phyloP scores from a whole-genome alignment of 129 eudicot species.

The Pittosporum tobira region DNA sequence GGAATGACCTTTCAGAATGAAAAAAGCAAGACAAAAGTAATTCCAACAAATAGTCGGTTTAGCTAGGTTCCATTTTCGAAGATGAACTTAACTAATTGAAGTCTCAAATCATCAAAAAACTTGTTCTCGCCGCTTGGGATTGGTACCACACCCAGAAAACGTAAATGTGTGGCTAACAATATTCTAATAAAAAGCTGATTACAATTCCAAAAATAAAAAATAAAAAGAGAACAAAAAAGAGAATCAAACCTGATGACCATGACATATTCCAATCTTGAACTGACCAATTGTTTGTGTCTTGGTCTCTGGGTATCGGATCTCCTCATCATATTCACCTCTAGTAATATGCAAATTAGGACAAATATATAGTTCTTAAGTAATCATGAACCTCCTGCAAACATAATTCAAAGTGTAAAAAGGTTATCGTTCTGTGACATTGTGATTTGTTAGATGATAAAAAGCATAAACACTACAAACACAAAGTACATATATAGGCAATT shows the following conservation, averaged over 20 bases:
- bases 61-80: too few species aligned
- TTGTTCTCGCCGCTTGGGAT: too few species aligned
- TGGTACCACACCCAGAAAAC: too few species aligned
- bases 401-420: neutral
- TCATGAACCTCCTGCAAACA: constrained; percentile 83
- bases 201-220: too few species aligned
- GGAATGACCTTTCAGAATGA: constrained; percentile 67
- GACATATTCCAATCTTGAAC: constrained; percentile 93
- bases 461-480: too few species aligned
- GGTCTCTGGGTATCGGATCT: constrained; percentile 81
- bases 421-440: neutral
- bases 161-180: neutral
- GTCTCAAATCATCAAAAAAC: too few species aligned
- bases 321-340: constrained; percentile 98
- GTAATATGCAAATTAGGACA: constrained; percentile 92
- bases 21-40: neutral
- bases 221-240: neutral
- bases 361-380: constrained; percentile 73
- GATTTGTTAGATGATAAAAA: neutral
- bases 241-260: constrained; percentile 88
- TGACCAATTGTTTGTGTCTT: constrained; percentile 92
- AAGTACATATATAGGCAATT: neutral
- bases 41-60: too few species aligned
- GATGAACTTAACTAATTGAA: too few species aligned
- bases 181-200: neutral